A percentile compares a stretch with the other conserved stretches of the same genome.
phyloP scores from a whole-genome alignment of 257 asterid genomes.

The Solanum sitiens region DNA sequence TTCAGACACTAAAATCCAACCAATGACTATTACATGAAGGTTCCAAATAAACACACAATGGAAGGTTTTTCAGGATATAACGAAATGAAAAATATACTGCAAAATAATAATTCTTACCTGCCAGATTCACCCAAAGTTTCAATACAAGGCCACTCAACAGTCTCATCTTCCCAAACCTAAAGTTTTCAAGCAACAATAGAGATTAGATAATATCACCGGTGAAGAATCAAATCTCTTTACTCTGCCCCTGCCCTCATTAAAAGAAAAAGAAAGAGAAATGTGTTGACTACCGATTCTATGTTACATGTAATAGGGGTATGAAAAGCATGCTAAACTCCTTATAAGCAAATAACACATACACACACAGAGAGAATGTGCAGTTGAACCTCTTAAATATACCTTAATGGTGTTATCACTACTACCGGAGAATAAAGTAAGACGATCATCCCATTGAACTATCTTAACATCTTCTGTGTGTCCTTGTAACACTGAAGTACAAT shows the following conservation, averaged over 20 bases:
- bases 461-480: constrained; percentile 95
- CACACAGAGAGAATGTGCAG: no score
- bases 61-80: neutral
- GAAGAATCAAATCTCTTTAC: neutral
- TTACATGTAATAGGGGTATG: neutral
- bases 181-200: neutral
- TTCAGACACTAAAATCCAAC: neutral
- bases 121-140: constrained; percentile 62
- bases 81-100: neutral
- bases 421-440: constrained; percentile 48
- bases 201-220: neutral
- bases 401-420: constrained; percentile 78
- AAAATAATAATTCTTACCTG: constrained; percentile 25
- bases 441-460: constrained; percentile 72
- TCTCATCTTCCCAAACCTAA: constrained; percentile 77
- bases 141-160: constrained; percentile 69
- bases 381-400: constrained; percentile 23
- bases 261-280: neutral
- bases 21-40: neutral
- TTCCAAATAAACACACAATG: neutral
- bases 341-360: neutral
- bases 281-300: neutral
- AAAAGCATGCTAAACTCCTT: neutral
- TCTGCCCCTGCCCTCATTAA: neutral
- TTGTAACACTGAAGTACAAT: constrained; percentile 55